Conservation (phyloP, 495 filamentous ascomycete genomes). For the Letharia lupina region DNA sequence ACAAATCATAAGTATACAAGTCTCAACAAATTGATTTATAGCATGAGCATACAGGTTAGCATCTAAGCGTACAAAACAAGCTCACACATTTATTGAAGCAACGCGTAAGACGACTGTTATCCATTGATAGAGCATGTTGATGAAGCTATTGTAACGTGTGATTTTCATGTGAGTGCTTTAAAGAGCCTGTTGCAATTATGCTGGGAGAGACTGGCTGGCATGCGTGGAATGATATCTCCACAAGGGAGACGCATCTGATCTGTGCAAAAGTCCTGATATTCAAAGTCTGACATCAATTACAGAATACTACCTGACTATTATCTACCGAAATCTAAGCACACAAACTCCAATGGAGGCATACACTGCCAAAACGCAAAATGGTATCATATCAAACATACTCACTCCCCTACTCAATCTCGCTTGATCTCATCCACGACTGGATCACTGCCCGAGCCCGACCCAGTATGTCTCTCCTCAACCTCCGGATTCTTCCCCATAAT, state of each 20-base stretch:
- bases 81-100: background rate
- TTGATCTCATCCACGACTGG: background rate
- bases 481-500: conserved; percentile 20
- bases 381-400: background rate
- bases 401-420: conserved; percentile 1
- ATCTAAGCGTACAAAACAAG: background rate
- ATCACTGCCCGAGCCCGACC: conserved; percentile 2
- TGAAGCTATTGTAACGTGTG: background rate
- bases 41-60: background rate
- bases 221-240: background rate
- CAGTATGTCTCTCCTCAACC: conserved; percentile 8
- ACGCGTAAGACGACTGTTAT: background rate
- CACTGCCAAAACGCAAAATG: background rate
- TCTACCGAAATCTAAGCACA: background rate
- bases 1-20: background rate
- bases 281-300: background rate
- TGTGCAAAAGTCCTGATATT: background rate
- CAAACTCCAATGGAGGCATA: background rate
- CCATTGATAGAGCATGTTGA: background rate
- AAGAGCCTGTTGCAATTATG: background rate
- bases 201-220: background rate
- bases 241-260: background rate
- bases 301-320: background rate
- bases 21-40: background rate
- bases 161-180: background rate